These are phyloP conservation scores for Crithidia mellificae DNA, from an alignment of 208 protist species.

Conservation along the genomic window DNA sequence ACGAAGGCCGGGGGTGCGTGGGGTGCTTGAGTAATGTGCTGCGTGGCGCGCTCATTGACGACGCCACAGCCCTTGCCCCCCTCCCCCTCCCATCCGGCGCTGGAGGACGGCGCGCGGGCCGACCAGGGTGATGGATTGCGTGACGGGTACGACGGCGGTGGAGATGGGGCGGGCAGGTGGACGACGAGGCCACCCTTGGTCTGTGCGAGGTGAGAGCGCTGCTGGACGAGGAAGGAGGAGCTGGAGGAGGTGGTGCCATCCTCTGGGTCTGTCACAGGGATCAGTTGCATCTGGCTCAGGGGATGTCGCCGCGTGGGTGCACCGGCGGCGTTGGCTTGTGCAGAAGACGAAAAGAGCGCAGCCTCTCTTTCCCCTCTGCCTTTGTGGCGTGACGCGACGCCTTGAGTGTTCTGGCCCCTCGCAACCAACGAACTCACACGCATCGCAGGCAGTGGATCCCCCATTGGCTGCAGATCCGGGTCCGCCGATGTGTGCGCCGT, in stretches of 20 bases:
- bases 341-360: no score
- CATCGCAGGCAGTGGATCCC: not conserved
- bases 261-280: slow-evolving; percentile 17
- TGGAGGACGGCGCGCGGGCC: not conserved
- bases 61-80: not conserved
- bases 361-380: not conserved
- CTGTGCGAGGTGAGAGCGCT: slow-evolving; percentile 15
- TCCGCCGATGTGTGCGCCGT: slow-evolving; percentile 25
- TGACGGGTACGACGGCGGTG: slow-evolving; percentile 14
- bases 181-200: slow-evolving; percentile 19
- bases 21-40: not conserved
- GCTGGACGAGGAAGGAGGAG: slow-evolving; percentile 20
- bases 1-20: slow-evolving; percentile 20
- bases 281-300: slow-evolving; percentile 22
- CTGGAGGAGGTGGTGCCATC: slow-evolving; percentile 28
- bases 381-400: no score
- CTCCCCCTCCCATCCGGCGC: not conserved
- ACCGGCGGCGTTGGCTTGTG: not conserved
- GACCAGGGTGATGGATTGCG: slow-evolving; percentile 13
- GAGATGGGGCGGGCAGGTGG: slow-evolving; percentile 35
- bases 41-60: not conserved
- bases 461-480: not conserved
- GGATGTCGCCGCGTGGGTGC: not conserved
- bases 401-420: no score
- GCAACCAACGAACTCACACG: not conserved